Conservation (phyloP, 352 stramenopile genomes). For the Globisporangium rhizosaccharum region DNA sequence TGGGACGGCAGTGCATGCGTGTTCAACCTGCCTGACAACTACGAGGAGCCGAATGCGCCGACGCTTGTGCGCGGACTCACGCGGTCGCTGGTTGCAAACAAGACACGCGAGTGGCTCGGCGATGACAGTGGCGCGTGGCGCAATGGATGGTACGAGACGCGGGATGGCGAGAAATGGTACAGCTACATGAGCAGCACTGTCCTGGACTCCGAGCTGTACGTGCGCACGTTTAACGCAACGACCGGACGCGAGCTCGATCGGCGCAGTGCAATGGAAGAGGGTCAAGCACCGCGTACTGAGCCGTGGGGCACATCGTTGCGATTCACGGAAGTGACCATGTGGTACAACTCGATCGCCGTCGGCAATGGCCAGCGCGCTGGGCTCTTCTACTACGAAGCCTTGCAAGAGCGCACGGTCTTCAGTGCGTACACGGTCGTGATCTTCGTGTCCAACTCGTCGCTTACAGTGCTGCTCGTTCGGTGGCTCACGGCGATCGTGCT, state of each 20-base stretch:
- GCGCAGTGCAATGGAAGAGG: neutral
- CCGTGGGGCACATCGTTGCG: neutral
- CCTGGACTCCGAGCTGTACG: conserved; percentile 2
- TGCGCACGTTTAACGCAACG: conserved; percentile 16
- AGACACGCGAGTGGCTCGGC: conserved; percentile 20
- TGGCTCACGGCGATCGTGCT: conserved; percentile 5
- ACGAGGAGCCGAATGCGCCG: conserved; percentile 1
- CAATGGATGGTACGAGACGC: conserved; percentile 29
- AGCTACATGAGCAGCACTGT: conserved; percentile 18
- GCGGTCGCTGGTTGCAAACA: conserved; percentile 9
- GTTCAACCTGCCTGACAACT: conserved; percentile 8
- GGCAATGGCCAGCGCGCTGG: conserved; percentile 11
- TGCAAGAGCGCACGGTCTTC: neutral
- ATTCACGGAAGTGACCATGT: neutral
- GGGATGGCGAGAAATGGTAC: conserved; percentile 13
- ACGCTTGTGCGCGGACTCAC: conserved; percentile 1
- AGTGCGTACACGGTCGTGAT: conserved; percentile 3
- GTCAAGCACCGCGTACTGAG: neutral
- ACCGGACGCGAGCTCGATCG: conserved; percentile 2
- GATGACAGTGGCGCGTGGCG: conserved; percentile 18
- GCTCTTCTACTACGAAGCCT: conserved; percentile 7
- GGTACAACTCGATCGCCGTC: conserved; percentile 5
- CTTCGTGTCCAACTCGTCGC: conserved; percentile 6
- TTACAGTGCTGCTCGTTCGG: conserved; percentile 1
- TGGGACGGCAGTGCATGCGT: conserved; percentile 15